Evolutionary conservation across 2,329 filamentous ascomycete species (phyloP).

Genomic region (Arthrobotrys pseudoclavata): DNA sequence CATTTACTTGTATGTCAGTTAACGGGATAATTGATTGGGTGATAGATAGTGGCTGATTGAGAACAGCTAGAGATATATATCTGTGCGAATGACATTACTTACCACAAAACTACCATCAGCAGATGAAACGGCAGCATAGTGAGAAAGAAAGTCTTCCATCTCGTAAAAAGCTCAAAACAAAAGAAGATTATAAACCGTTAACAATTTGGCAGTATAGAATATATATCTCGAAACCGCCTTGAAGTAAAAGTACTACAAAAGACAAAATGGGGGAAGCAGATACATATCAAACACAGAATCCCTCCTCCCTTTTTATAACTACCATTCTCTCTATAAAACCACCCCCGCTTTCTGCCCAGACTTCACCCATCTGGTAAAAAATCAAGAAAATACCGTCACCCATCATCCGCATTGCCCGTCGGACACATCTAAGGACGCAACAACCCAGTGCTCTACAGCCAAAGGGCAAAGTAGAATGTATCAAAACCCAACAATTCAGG

Average conservation of each 20-base stretch:
- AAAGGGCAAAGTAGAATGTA: neutral
- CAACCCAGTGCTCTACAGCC: neutral
- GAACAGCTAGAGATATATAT: too few relatives aligned
- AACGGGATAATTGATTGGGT: too few relatives aligned
- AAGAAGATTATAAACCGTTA: too few relatives aligned
- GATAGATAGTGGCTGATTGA: too few relatives aligned
- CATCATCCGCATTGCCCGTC: neutral
- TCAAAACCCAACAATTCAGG: neutral
- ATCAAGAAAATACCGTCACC: neutral
- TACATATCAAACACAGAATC: neutral
- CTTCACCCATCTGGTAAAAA: neutral
- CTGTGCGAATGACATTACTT: neutral
- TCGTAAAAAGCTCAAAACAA: neutral
- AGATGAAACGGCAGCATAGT: slow-evolving; percentile 10
- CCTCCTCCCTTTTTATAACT: neutral
- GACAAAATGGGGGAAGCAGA: neutral
- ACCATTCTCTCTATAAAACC: neutral
- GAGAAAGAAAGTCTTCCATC: neutral
- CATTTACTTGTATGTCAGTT: neutral
- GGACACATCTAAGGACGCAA: too few relatives aligned
- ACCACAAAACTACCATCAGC: slow-evolving; percentile 20
- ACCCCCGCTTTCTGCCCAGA: neutral
- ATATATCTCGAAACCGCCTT: neutral
- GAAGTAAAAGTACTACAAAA: neutral
- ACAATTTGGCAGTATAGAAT: neutral